Evolutionary conservation across 139 green algal genomes (phyloP).

Genomic region (Chlorella sorokiniana): DNA sequence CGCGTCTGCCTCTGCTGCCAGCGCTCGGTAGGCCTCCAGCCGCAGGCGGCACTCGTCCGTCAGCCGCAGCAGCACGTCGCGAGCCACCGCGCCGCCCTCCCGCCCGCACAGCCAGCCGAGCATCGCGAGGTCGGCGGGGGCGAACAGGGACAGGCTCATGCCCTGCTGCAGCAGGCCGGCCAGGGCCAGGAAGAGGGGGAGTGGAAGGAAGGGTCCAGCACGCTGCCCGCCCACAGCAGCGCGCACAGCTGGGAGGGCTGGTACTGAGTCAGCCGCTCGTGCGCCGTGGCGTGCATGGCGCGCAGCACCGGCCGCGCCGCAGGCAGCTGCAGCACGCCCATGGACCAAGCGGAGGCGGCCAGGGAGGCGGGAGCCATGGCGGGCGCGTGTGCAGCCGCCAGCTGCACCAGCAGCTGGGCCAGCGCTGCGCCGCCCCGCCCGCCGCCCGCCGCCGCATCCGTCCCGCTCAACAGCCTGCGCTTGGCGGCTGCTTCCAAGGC

Average conservation of each 20-base stretch:
- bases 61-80: neutral
- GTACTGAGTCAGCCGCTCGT: slow-evolving; percentile 6
- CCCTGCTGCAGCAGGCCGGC: neutral
- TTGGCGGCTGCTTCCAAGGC: slow-evolving; percentile 10
- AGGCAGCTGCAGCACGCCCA: neutral
- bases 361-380: neutral
- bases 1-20: neutral
- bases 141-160: slow-evolving; percentile 35
- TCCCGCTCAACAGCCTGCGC: neutral
- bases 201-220: neutral
- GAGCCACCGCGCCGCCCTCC: neutral
- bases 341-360: neutral
- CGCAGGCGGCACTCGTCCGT: neutral
- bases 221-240: slow-evolving; percentile 36
- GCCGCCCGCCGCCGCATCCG: neutral
- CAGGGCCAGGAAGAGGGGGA: slow-evolving; percentile 10
- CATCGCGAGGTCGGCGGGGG: slow-evolving; percentile 18
- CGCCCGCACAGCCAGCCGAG: slow-evolving; percentile 17
- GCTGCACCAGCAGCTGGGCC: neutral
- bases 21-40: neutral
- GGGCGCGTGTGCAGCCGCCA: neutral
- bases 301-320: neutral
- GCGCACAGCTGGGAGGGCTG: slow-evolving; percentile 29
- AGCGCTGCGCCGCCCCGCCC: neutral
- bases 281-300: neutral